A percentile compares a stretch with the other conserved stretches of the same genome.
Conservation (phyloP, 1,139 yeast species). For the Blastobotrys apis region DNA sequence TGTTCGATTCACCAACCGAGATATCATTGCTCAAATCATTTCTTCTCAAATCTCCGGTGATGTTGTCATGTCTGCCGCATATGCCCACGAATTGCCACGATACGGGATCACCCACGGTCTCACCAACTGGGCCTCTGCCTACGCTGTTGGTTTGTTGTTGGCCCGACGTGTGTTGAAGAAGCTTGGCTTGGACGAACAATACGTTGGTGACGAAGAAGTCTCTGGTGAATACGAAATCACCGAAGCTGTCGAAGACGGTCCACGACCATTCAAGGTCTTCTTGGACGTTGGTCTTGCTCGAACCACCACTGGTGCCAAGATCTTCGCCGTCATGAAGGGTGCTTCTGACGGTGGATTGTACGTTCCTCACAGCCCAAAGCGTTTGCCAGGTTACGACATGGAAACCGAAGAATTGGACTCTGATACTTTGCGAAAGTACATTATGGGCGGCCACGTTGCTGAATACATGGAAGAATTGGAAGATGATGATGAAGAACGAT, state of each 20-base stretch:
- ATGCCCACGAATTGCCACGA: constrained; percentile 97
- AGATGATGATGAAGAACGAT: constrained; percentile 99
- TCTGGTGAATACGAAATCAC: constrained; percentile 98
- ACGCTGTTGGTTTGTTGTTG: constrained; percentile 96
- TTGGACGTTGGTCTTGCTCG: constrained; percentile 99
- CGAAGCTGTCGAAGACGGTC: constrained; percentile 99
- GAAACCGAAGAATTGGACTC: constrained; percentile 98
- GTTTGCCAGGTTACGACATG: constrained; percentile 99
- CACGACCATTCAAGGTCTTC: constrained; percentile 99
- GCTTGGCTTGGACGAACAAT: constrained; percentile 97
- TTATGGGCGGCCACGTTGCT: constrained; percentile 99
- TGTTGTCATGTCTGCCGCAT: constrained; percentile 93
- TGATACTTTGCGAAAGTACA: constrained; percentile 97
- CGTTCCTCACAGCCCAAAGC: constrained; percentile 99
- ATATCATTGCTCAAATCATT: constrained; percentile 95
- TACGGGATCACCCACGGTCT: constrained; percentile 98
- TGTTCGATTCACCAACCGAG: constrained; percentile 99
- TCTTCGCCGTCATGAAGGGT: constrained; percentile 99
- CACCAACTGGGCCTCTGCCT: constrained; percentile 99
- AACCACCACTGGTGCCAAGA: constrained; percentile 99
- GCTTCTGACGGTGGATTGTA: constrained; percentile 99
- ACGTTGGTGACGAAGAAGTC: constrained; percentile 98
- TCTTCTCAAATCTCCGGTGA: constrained; percentile 98
- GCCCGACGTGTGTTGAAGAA: constrained; percentile 99
- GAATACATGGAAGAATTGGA: constrained; percentile 99